phyloP scores from a whole-genome alignment of 2,329 filamentous ascomycete species.

The Arachnomyces sp. region DNA sequence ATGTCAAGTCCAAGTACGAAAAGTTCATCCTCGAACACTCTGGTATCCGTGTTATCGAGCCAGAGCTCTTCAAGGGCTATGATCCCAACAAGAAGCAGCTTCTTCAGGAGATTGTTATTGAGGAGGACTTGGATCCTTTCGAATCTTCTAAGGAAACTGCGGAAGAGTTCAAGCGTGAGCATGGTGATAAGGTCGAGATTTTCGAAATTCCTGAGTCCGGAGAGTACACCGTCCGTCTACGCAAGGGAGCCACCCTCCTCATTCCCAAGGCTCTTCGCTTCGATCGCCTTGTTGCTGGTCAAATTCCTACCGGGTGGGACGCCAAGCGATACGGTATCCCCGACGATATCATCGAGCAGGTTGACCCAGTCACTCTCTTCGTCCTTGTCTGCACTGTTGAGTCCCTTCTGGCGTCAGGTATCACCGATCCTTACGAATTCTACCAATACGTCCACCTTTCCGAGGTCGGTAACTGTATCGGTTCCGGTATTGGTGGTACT shows the following conservation, averaged over 20 bases:
- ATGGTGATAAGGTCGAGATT: constrained; percentile 94
- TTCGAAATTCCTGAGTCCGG: constrained; percentile 91
- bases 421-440: constrained; percentile 98
- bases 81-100: constrained; percentile 98
- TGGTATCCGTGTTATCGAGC: constrained; percentile 94
- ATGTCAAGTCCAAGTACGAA: constrained; percentile 95
- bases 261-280: constrained; percentile 97
- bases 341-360: constrained; percentile 94
- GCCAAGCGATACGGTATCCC: constrained; percentile 93
- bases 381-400: constrained; percentile 92
- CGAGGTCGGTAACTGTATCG: constrained; percentile 94
- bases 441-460: constrained; percentile 99
- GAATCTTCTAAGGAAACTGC: constrained; percentile 96
- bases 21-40: constrained; percentile 93
- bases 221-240: constrained; percentile 88
- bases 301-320: constrained; percentile 95
- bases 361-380: constrained; percentile 92
- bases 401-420: constrained; percentile 81
- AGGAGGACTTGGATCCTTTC: constrained; percentile 94
- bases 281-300: constrained; percentile 92
- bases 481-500: constrained; percentile 95
- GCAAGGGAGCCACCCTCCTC: constrained; percentile 88
- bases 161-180: constrained; percentile 92
- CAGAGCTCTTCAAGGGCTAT: constrained; percentile 92
- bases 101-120: constrained; percentile 92